Evolutionary conservation across 2,329 filamentous ascomycete genomes (phyloP).

Genomic region (Chrysoporthe deuterocubensis): DNA sequence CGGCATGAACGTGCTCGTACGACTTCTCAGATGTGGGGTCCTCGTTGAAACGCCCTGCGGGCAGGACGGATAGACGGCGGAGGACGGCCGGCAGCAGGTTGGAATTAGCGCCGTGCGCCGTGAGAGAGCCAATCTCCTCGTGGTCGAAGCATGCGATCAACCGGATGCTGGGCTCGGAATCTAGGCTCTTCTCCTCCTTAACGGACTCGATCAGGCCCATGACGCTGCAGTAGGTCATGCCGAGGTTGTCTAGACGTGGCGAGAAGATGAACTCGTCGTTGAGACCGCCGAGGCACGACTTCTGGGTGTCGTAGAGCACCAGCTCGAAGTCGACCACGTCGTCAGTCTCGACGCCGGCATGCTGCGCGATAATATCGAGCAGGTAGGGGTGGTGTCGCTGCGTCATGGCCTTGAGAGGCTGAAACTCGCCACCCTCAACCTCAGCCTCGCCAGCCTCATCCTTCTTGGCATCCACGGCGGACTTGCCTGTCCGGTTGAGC

Average conservation of each 20-base stretch:
- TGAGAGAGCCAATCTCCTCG: slow-evolving; percentile 93
- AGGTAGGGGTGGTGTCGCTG: slow-evolving; percentile 90
- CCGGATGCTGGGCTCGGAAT: slow-evolving; percentile 80
- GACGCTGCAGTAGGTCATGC: slow-evolving; percentile 94
- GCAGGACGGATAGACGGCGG: slow-evolving; percentile 81
- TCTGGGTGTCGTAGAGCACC: slow-evolving; percentile 95
- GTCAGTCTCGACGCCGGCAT: slow-evolving; percentile 71
- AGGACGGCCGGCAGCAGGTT: slow-evolving; percentile 88
- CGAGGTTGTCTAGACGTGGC: slow-evolving; percentile 91
- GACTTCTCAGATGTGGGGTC: slow-evolving; percentile 60
- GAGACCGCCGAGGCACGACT: slow-evolving; percentile 84
- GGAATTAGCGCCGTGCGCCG: slow-evolving; percentile 91
- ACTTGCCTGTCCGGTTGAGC: slow-evolving; percentile 74
- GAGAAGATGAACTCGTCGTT: slow-evolving; percentile 96
- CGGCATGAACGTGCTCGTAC: slow-evolving; percentile 61
- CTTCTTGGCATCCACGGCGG: slow-evolving; percentile 46
- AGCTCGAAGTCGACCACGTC: slow-evolving; percentile 93
- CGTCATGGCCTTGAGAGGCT: slow-evolving; percentile 75
- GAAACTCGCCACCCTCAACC: slow-evolving; percentile 60
- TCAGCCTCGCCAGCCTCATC: slow-evolving; percentile 41
- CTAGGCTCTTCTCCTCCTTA: slow-evolving; percentile 64
- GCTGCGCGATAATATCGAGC: slow-evolving; percentile 80
- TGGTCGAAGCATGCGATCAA: slow-evolving; percentile 96
- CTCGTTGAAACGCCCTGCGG: slow-evolving; percentile 56
- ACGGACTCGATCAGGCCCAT: slow-evolving; percentile 84